Evolutionary conservation across 306 rosid genomes (phyloP), one percentile per base, ranked within the genome.

Genomic region (Dicorynia guianensis): DNA sequence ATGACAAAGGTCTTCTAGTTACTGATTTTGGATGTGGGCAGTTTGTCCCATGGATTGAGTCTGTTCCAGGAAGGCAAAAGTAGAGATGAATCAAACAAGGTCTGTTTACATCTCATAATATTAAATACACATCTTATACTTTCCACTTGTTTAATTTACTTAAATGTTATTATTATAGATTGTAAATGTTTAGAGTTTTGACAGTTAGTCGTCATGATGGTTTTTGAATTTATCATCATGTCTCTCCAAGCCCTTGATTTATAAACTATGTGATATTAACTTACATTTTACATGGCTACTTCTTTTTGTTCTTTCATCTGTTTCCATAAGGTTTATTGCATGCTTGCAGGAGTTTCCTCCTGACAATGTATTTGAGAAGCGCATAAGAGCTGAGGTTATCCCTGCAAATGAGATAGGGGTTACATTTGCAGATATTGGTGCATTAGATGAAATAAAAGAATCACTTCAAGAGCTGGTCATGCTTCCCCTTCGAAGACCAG

Each of bases 401-500:
- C 93, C 97, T 69, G 85, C 97, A 64, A 91, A 75, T 67, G 93
- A 91, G 87, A 84, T 91, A 52, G 97, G 97, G 43, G 93, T 89
- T 59, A 87, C 97, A 67, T 91, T 91, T 81, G 80, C 89, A 30
- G 97, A 91, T 68, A 87, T 91, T 69, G 97, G 97, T 42, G 89
- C 97, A 71, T 4, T 91, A 73, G 81, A 88, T 63, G 96, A 91
- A 68, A 89, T 71, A 10, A 92, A 92, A 71, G 97, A 88, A 77
- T 89, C 97, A 75, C 93, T 92, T 57, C 91, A 92, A 64, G 97
- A 92, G 75, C 59, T 86, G 55, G 91, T 92, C 55, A 92, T 92
- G 96, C 97, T 89, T 47, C 97, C 97, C 11, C 93, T 89, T 50
- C 82, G 91, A 85, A 89, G 96, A 66, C 97, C 97, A 38, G 90